phyloP scores from a whole-genome alignment of 208 protist genomes.

The Trypanosoma scelopori region DNA sequence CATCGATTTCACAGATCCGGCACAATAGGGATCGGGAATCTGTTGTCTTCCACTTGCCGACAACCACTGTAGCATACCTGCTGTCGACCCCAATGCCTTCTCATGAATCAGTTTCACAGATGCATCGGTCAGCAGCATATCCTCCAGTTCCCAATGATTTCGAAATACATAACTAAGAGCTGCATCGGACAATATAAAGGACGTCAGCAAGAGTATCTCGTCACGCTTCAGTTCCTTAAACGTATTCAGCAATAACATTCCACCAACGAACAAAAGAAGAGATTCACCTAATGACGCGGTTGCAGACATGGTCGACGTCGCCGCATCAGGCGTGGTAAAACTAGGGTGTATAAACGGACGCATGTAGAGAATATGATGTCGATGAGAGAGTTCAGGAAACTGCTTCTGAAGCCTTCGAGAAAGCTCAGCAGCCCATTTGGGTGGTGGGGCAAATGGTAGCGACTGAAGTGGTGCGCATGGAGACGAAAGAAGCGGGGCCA shows the following conservation, averaged over 20 bases:
- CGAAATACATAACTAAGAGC: conserved; percentile 65
- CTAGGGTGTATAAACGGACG: conserved; percentile 85
- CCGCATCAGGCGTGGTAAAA: conserved; percentile 64
- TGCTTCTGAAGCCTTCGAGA: conserved; percentile 51
- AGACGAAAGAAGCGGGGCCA: conserved; percentile 30
- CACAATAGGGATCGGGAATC: conserved; percentile 72
- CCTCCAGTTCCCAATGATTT: conserved; percentile 71
- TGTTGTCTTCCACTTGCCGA: conserved; percentile 35
- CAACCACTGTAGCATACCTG: conserved; percentile 61
- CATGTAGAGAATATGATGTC: conserved; percentile 58
- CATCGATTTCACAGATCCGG: conserved; percentile 71
- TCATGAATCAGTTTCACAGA: conserved; percentile 60
- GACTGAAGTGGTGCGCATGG: conserved; percentile 39
- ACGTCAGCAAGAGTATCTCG: conserved; percentile 53
- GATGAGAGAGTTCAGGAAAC: conserved; percentile 59
- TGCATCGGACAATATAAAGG: conserved; percentile 54
- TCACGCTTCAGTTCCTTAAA: conserved; percentile 61
- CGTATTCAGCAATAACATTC: conserved; percentile 49
- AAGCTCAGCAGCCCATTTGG: conserved; percentile 81
- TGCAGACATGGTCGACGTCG: conserved; percentile 58
- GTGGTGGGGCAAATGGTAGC: conserved; percentile 79
- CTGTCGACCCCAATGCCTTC: conserved; percentile 45
- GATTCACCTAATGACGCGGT: conserved; percentile 60
- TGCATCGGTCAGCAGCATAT: conserved; percentile 86
- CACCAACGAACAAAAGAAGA: conserved; percentile 43